Evolutionary conservation across 352 stramenopile genomes (phyloP).

Genomic region (Phytophthora cryptogea): DNA sequence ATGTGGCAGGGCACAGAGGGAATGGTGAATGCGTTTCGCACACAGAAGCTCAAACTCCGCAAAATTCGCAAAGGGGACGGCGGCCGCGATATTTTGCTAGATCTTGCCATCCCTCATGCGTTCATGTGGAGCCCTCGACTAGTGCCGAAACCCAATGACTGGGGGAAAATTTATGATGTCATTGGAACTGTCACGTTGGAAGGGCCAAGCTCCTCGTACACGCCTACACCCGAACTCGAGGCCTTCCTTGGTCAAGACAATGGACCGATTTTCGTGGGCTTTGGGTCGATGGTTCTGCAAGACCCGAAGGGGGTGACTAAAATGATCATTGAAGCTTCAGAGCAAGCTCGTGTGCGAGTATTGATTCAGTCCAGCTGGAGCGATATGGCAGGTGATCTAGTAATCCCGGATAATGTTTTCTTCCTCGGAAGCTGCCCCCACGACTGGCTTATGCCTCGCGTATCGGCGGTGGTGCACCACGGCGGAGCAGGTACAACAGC

Average conservation of each 20-base stretch:
- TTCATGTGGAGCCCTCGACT: constrained; percentile 91
- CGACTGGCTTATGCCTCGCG: constrained; percentile 92
- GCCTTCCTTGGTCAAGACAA: constrained; percentile 65
- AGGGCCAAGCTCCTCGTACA: constrained; percentile 47
- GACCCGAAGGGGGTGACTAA: constrained; percentile 68
- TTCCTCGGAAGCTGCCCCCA: constrained; percentile 80
- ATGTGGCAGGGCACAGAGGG: constrained; percentile 67
- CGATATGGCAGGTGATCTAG: constrained; percentile 60
- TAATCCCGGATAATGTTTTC: constrained; percentile 59
- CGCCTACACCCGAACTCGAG: constrained; percentile 55
- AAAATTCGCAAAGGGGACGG: constrained; percentile 71
- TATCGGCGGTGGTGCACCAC: constrained; percentile 86
- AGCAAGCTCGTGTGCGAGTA: constrained; percentile 67
- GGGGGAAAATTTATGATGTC: constrained; percentile 87
- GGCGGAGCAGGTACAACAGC: constrained; percentile 91
- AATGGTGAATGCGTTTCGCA: constrained; percentile 88
- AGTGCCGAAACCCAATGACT: constrained; percentile 90
- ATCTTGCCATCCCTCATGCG: constrained; percentile 79
- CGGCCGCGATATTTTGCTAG: constrained; percentile 57
- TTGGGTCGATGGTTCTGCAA: constrained; percentile 93
- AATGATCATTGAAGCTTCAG: constrained; percentile 88
- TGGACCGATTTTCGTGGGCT: constrained; percentile 93
- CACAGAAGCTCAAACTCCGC: constrained; percentile 51
- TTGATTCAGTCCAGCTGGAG: constrained; percentile 92
- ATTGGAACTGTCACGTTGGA: constrained; percentile 82